phyloP scores from a whole-genome alignment of 257 asterid species.

The Primulina tabacum region DNA sequence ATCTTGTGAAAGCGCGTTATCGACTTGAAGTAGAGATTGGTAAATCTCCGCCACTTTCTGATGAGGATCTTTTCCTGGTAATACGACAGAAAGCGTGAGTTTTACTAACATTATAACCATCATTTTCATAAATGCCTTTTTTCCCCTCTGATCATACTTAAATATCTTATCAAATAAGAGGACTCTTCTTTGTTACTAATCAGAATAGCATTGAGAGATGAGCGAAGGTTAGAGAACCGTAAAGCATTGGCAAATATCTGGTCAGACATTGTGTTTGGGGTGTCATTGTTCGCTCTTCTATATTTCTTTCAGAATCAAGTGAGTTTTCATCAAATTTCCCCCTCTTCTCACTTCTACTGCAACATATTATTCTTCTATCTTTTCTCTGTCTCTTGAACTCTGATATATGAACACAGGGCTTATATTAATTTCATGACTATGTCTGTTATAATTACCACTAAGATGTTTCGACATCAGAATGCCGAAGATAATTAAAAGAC shows the following conservation, averaged over 20 bases:
- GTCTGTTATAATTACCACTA: not conserved
- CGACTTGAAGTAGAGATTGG: constrained; percentile 94
- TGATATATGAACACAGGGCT: constrained; percentile 6
- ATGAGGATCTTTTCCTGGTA: constrained; percentile 73
- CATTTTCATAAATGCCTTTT: not conserved
- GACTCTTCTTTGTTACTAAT: constrained; percentile 19
- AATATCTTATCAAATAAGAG: not conserved
- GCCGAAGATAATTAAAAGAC: not conserved
- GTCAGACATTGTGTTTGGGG: constrained; percentile 88
- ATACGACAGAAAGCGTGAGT: constrained; percentile 84
- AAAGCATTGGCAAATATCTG: constrained; percentile 91
- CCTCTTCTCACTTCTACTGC: constrained; percentile 18
- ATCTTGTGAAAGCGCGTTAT: constrained; percentile 78
- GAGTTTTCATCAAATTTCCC: constrained; percentile 33
- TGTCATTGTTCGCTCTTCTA: constrained; percentile 73
- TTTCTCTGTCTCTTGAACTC: not conserved
- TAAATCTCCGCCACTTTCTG: constrained; percentile 93
- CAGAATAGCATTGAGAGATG: constrained; percentile 87
- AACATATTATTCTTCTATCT: not conserved
- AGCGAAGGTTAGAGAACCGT: constrained; percentile 89
- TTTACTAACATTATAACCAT: not conserved
- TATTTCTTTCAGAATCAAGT: constrained; percentile 80
- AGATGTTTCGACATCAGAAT: not conserved
- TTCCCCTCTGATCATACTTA: not conserved
- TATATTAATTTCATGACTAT: not conserved